These are phyloP conservation scores for Auricularia cornea DNA, from an alignment of 768 basidiomycete genomes.

Conservation along the genomic window DNA sequence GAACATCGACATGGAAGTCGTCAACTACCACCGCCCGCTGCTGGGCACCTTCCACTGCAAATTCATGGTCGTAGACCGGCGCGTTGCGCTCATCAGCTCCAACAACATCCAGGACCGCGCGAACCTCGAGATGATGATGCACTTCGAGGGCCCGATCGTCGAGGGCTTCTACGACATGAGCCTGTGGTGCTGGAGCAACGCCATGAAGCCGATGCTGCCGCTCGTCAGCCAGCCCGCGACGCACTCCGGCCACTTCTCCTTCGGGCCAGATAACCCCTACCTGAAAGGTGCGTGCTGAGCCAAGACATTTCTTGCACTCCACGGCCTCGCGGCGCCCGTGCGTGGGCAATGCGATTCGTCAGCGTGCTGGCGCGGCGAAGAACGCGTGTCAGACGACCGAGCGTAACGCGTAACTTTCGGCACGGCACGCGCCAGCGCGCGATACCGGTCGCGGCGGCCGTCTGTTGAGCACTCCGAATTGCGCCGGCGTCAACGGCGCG, in stretches of 20 bases:
- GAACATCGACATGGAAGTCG: slow-evolving; percentile 50
- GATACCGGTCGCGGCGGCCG: too few relatives aligned
- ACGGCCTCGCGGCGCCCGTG: too few relatives aligned
- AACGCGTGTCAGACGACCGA: too few relatives aligned
- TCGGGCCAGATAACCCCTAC: slow-evolving; percentile 26
- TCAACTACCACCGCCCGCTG: slow-evolving; percentile 47
- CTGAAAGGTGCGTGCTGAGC: slow-evolving; percentile 15
- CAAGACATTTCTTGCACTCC: too few relatives aligned
- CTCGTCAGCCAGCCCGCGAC: slow-evolving; percentile 25
- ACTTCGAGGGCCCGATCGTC: slow-evolving; percentile 62
- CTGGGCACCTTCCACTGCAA: slow-evolving; percentile 68
- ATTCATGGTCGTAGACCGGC: slow-evolving; percentile 62
- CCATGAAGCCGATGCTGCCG: slow-evolving; percentile 39
- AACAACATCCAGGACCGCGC: slow-evolving; percentile 61
- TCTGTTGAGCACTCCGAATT: too few relatives aligned
- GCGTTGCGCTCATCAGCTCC: slow-evolving; percentile 52
- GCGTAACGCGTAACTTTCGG: too few relatives aligned
- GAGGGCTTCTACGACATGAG: slow-evolving; percentile 63
- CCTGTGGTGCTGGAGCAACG: slow-evolving; percentile 50
- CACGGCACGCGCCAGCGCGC: too few relatives aligned
- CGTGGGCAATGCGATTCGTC: too few relatives aligned
- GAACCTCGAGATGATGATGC: slow-evolving; percentile 52
- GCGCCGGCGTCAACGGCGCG: too few relatives aligned
- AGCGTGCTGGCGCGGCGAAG: too few relatives aligned
- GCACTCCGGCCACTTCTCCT: slow-evolving; percentile 31